These are phyloP conservation scores for Ophiocordyceps robertsii DNA, from an alignment of 2,329 filamentous ascomycete species.

Conservation along the genomic window DNA sequence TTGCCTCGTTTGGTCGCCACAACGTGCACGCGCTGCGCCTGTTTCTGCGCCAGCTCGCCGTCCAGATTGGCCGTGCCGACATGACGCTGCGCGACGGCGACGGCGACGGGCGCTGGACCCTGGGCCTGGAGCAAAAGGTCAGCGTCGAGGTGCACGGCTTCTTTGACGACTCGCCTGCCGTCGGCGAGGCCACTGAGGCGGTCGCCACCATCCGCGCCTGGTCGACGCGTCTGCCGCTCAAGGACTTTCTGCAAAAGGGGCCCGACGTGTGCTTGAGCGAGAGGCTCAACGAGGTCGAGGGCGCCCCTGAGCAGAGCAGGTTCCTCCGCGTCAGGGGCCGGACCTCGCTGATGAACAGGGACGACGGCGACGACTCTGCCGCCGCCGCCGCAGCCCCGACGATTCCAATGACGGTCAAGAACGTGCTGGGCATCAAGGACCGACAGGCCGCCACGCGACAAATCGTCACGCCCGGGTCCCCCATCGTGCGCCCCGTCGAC, in stretches of 20 bases:
- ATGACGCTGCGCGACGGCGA: slow-evolving; percentile 10
- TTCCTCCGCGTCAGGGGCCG: slow-evolving; percentile 16
- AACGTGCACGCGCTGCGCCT: slow-evolving; percentile 33
- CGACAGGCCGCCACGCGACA: slow-evolving; percentile 5
- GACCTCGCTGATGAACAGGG: slow-evolving; percentile 10
- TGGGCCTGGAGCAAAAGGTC: slow-evolving; percentile 38
- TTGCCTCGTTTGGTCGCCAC: slow-evolving; percentile 37
- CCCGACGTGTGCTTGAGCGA: slow-evolving; percentile 41
- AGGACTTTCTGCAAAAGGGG: slow-evolving; percentile 41
- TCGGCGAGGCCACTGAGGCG: background rate
- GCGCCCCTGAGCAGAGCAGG: slow-evolving; percentile 14
- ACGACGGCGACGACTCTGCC: slow-evolving; percentile 2
- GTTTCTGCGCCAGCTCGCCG: slow-evolving; percentile 21
- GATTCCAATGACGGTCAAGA: slow-evolving; percentile 9
- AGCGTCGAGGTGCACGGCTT: slow-evolving; percentile 45
- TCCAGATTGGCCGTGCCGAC: slow-evolving; percentile 19
- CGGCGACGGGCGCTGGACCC: slow-evolving; percentile 23
- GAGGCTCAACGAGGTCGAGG: slow-evolving; percentile 29
- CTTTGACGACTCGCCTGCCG: slow-evolving; percentile 33
- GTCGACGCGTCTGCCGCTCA: slow-evolving; percentile 34
- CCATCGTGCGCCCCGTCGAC: slow-evolving; percentile 17
- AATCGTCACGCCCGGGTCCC: slow-evolving; percentile 14
- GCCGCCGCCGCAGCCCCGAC: background rate
- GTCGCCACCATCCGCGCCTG: slow-evolving; percentile 30
- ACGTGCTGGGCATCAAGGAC: slow-evolving; percentile 20